Evolutionary conservation across 768 basidiomycete species (phyloP), one percentile per base, ranked within the genome.

Genomic region (Naganishia randhawae): DNA sequence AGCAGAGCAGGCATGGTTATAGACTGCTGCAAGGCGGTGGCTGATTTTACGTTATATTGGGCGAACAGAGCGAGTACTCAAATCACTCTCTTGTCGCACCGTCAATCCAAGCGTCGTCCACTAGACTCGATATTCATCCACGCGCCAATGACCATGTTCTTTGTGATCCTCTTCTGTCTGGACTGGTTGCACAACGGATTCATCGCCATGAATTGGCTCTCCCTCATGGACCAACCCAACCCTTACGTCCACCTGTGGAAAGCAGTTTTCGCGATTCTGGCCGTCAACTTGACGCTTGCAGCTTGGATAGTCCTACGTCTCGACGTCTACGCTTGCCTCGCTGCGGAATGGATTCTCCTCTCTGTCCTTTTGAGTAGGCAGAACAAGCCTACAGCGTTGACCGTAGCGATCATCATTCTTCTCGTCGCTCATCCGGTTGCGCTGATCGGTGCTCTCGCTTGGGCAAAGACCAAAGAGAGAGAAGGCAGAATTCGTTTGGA

Each of bases 51-150:
- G 16, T 16, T 19, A n/a, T 37, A 13, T 27, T 19, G 3, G 9
- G 4, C 19, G 11, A 19, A 3, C 52, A 81, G 80, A 0, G 73
- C 91, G 10, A 93, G 91, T 71, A 87, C 91, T 65, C 92, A 92
- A 75, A 73, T 92, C 52, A 86, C 86, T 0, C 83, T 95, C 7
- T 81, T 92, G 50, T 81, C 88, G 17, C 91, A 93, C 74, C 80
- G 80, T n/a, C 69, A 77, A 42, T 76, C 77, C 6, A 70, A 75
- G 50, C 68, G 68, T n/a, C 72, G 76, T 39, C 91, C 90, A 0
- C 78, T 94, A 45, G 91, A 93, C 77, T 86, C 85, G 37, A 83
- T 87, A 0, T 87, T 94, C 71, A 90, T 96, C 66, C 93, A 96
- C 72, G 89, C 90, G 0, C 94, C 94, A 0, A 82, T 95, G 63